Base-by-base conservation (phyloP, 2,329 filamentous ascomycete species). In the Diaporthe citri region DNA sequence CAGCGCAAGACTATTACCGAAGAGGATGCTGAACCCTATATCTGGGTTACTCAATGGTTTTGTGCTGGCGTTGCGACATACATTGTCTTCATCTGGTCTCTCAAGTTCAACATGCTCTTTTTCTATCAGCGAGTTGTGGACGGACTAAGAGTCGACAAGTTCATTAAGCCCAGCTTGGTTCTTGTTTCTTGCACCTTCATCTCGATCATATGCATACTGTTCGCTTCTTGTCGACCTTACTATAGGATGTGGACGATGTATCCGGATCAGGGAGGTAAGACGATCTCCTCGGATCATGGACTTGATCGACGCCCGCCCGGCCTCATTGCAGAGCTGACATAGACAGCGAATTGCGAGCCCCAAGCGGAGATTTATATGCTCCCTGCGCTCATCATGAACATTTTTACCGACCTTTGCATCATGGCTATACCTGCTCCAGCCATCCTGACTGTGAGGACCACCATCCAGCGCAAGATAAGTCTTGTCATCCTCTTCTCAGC, bases 61-160 rank as follows among this genome's bases (percentile, higher is more conserved):
- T 77, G 84, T 28, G 77, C 82, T 1, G 84, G 83, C 1, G 78
- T 83, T 48, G 77, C 78, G 15, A 80, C 79, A 2, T 85, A 86
- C 15, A 78, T 81, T 15, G 75, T 81, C 17, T 80, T 85, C 39
- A 78, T 86, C 5, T 86, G 84, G 84, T 81, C 78, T 0, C 77
- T 86, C 71, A 86, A 85, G 74, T 78, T 86, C 43, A 84, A 84
- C 77, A 85, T 86, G 83, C 71, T 85, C 25, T 85, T 82, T 74
- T 82, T 86, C 22, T 86, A 84, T 72, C 78, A 79, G 20, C 82
- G 84, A 0, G 78, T 86, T 8, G 82, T 85, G 6, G 79, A 78
- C 5, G 81, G 82, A 0, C 73, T 85, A 0, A 83, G 81, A 80
- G 81, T 82, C 0, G 79, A 84, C 70, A 82, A 79, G 25, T 81